Base-by-base conservation (phyloP, 768 basidiomycete genomes). In the Antrodiella citrinella region DNA sequence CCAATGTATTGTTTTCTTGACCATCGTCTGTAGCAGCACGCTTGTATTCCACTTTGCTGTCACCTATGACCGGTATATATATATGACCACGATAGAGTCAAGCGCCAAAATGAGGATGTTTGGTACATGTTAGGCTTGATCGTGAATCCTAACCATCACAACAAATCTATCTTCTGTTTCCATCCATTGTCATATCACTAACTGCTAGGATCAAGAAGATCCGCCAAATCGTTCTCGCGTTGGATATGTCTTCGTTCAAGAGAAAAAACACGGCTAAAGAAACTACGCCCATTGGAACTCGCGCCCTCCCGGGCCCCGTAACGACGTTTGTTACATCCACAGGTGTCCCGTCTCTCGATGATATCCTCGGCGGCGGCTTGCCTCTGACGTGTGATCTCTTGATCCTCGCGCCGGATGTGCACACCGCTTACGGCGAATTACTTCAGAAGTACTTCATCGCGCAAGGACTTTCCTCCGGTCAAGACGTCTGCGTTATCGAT, bases 321-420 rank as follows among this genome's bases (percentile, higher is more conserved):
- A 69, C 74, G 18, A 83, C 78, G 0, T 59, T 73, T 49, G 69
- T 85, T 52, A 81, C 78, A 4, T 94, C 94, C 1, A 90, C 90
- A 3, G 96, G 96, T 2, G 81, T 98, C 7, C 83, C 91, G 22
- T 92, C 93, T 11, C 74, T 99, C 19, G 96, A 99, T 66, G 96
- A 98, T 63, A 80, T 98, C 53, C 80, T 98, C 35, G 93, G 93
- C 49, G 93, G 91, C 23, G 92, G 93, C 15, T 65, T 96, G 26
- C 92, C 95, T 11, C 74, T 94, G 49, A 84, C 87, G 2, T 86
- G 85, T 53, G 78, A 78, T 12, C 67, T 90, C 47, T 72, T 85
- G 23, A 67, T 89, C 25, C 75, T 87, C 39, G 84, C 89, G n/a
- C 86, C 92, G 0, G 95, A 98, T 68, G 66, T 73, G 3, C 90